Percentiles rank a stretch among this genome's conserved stretches.
Evolutionary conservation across 2,329 filamentous ascomycete genomes (phyloP).

Genomic region (Tolypocladium inflatum): DNA sequence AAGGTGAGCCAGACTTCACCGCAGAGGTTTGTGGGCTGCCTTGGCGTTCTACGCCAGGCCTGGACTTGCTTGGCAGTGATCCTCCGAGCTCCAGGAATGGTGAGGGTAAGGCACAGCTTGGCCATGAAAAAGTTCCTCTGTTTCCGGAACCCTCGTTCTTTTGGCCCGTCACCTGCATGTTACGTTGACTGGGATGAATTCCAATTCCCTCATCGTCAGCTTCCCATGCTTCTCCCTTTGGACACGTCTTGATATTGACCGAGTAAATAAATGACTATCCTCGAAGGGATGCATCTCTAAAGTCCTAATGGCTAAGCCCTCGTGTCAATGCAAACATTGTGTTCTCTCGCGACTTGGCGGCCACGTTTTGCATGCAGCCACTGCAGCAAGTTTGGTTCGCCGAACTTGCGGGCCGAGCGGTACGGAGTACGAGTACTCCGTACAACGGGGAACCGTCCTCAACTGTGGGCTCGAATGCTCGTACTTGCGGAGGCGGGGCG

Average conservation of each 20-base stretch:
- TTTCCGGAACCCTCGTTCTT: neutral
- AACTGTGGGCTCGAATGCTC: too few relatives aligned
- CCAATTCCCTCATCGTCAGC: neutral
- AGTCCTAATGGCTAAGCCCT: neutral
- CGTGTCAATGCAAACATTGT: too few relatives aligned
- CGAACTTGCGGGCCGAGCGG: too few relatives aligned
- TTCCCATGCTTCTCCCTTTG: neutral
- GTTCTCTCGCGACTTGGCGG: neutral
- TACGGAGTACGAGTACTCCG: too few relatives aligned
- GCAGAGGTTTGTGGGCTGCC: neutral
- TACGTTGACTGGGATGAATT: neutral
- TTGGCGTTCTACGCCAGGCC: neutral
- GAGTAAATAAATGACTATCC: neutral
- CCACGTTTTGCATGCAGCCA: neutral
- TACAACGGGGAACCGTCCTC: too few relatives aligned
- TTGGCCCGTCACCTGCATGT: neutral
- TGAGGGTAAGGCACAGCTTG: neutral
- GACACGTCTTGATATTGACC: too few relatives aligned
- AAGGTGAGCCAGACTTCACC: neutral
- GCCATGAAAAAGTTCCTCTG: neutral
- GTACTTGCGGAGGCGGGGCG: neutral
- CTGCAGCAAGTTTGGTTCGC: too few relatives aligned
- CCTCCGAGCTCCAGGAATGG: neutral
- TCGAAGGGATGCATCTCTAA: neutral
- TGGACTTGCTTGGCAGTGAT: neutral